phyloP scores from a whole-genome alignment of 495 filamentous ascomycete species.

The Durotheca rogersii region DNA sequence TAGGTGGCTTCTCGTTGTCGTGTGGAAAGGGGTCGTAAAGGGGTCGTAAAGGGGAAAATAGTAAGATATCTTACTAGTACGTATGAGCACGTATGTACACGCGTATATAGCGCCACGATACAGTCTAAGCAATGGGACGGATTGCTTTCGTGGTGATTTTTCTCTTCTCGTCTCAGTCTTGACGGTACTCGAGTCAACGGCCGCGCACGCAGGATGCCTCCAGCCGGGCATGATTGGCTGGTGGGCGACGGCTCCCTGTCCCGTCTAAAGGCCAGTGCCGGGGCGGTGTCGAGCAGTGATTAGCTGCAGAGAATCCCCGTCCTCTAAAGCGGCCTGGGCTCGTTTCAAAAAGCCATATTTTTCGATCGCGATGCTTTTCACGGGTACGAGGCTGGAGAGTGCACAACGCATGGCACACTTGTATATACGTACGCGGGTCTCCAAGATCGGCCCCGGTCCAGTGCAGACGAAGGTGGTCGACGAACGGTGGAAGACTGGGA shows the following conservation, averaged over 20 bases:
- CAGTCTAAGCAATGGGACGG: no score
- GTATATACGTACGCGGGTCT: no score
- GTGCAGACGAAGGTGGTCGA: not conserved
- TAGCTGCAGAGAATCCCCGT: slow-evolving; percentile 23
- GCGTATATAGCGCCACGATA: no score
- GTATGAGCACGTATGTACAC: no score
- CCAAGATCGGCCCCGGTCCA: not conserved
- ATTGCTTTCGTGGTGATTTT: no score
- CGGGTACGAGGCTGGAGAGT: slow-evolving; percentile 17
- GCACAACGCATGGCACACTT: slow-evolving; percentile 17
- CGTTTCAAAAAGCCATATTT: slow-evolving; percentile 18
- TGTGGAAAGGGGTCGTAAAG: no score
- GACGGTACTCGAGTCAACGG: no score
- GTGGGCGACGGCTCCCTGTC: slow-evolving; percentile 5
- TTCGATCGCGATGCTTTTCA: slow-evolving; percentile 23
- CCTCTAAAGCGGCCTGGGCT: slow-evolving; percentile 17
- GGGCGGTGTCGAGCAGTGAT: slow-evolving; percentile 18
- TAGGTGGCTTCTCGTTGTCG: no score
- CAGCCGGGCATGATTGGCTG: slow-evolving; percentile 7
- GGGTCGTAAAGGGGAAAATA: no score
- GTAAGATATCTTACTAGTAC: no score
- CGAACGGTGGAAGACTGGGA: no score
- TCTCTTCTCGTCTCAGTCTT: no score
- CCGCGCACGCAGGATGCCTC: slow-evolving; percentile 6
- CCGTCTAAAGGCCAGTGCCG: slow-evolving; percentile 8